Percentiles rank a stretch among this genome's conserved stretches.
Conservation (phyloP, 441 rosid species). For the Aleurites moluccanus region DNA sequence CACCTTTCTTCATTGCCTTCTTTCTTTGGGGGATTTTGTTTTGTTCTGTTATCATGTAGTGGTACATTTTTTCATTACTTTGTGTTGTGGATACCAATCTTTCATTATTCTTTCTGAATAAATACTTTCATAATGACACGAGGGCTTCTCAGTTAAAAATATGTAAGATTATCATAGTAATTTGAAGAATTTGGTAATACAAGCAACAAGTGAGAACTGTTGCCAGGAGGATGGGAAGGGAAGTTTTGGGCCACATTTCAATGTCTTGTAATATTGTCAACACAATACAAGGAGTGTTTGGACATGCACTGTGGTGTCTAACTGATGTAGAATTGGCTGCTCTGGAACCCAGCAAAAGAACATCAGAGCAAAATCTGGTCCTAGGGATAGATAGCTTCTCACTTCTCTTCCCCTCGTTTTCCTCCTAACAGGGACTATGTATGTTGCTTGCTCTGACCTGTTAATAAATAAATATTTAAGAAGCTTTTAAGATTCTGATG, state of each 20-base stretch:
- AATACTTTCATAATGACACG: not conserved
- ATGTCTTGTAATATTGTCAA: not conserved
- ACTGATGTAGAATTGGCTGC: not conserved
- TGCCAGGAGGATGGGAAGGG: not conserved
- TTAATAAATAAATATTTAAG: not conserved
- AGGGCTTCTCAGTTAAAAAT: not conserved
- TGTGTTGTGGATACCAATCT: not conserved
- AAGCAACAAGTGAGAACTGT: conserved; percentile 6
- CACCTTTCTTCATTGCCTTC: not conserved
- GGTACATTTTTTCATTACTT: not conserved
- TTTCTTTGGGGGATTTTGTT: not conserved
- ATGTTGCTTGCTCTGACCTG: not conserved
- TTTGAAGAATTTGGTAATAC: not conserved
- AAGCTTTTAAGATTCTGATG: not conserved
- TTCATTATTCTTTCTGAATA: not conserved
- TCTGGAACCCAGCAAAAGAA: not conserved
- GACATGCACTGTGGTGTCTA: not conserved
- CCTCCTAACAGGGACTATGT: not conserved
- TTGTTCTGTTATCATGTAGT: not conserved
- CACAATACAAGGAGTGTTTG: not conserved
- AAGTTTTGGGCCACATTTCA: not conserved
- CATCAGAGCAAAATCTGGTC: not conserved
- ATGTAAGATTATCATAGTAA: not conserved
- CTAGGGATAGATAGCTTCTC: not conserved
- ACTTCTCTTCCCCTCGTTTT: not conserved